phyloP scores from a whole-genome alignment of 495 filamentous ascomycete genomes.

The Aspergillus steynii region DNA sequence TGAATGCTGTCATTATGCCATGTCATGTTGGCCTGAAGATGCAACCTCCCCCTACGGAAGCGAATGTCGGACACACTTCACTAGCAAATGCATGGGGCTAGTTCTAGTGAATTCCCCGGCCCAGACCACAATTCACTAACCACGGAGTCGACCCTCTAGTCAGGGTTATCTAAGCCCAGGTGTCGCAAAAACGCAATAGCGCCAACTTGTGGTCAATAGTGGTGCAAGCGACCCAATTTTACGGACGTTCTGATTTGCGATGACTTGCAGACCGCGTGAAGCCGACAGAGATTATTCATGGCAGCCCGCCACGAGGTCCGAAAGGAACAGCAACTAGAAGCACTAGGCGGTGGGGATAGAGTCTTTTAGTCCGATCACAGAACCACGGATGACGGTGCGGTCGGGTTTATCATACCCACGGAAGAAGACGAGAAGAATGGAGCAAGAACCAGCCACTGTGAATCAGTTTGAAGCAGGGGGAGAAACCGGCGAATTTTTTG shows the following conservation, averaged over 20 bases:
- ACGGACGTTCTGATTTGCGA: background rate
- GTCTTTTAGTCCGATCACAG: conserved; percentile 10
- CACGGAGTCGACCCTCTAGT: too few species aligned
- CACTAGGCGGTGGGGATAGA: conserved; percentile 32
- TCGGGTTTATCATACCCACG: conserved; percentile 5
- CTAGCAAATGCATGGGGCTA: background rate
- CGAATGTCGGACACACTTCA: background rate
- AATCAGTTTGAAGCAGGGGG: background rate
- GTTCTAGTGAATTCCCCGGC: background rate
- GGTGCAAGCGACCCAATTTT: background rate
- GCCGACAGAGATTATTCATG: background rate
- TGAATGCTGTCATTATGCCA: background rate
- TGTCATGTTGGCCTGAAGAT: background rate
- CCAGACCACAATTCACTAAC: too few species aligned
- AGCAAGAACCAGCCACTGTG: background rate
- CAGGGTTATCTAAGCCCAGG: too few species aligned
- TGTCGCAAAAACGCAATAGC: background rate
- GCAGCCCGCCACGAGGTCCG: too few species aligned
- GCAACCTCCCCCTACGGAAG: background rate
- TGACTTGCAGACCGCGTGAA: background rate
- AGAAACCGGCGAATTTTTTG: background rate
- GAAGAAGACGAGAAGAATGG: background rate
- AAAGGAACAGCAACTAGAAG: conserved; percentile 27
- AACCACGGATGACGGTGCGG: conserved; percentile 14
- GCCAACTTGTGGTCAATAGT: background rate